Conservation (phyloP, 805 yeast species). For the Starmerella khaoyaiensis region DNA sequence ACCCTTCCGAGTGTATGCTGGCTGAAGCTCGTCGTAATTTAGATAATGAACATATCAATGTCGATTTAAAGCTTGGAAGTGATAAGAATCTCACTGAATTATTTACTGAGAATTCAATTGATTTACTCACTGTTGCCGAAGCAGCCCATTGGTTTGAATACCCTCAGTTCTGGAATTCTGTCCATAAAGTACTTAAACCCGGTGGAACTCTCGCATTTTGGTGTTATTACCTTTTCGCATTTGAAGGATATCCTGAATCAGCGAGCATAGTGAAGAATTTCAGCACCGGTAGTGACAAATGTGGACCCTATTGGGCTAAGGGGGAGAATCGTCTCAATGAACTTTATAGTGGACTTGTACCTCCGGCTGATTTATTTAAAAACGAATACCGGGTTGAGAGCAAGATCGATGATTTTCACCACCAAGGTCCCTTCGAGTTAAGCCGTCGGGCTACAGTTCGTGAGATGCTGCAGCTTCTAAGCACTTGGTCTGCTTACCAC, state of each 20-base stretch:
- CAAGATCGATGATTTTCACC: conserved; percentile 20
- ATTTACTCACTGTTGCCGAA: conserved; percentile 64
- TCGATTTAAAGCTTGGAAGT: conserved; percentile 17
- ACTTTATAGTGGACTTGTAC: conserved; percentile 34
- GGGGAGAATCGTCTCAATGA: conserved; percentile 49
- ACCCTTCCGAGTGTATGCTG: conserved; percentile 49
- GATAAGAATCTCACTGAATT: conserved; percentile 21
- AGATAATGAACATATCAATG: background rate
- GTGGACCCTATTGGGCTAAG: conserved; percentile 70
- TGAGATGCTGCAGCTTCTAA: conserved; percentile 40
- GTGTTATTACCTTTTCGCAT: conserved; percentile 65
- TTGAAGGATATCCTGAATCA: conserved; percentile 39
- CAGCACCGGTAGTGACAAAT: conserved; percentile 34
- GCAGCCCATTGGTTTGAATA: conserved; percentile 76
- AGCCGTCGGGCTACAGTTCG: conserved; percentile 23
- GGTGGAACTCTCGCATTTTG: conserved; percentile 64
- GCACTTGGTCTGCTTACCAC: conserved; percentile 62
- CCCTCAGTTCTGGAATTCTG: conserved; percentile 38
- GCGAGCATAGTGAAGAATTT: conserved; percentile 41
- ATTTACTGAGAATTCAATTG: conserved; percentile 34
- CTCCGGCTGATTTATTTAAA: conserved; percentile 34
- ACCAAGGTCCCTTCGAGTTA: conserved; percentile 18
- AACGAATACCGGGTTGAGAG: conserved; percentile 28
- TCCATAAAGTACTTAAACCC: conserved; percentile 39
- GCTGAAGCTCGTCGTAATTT: conserved; percentile 28